Conservation (phyloP, 2,329 filamentous ascomycete species). For the Clonostachys rosea region DNA sequence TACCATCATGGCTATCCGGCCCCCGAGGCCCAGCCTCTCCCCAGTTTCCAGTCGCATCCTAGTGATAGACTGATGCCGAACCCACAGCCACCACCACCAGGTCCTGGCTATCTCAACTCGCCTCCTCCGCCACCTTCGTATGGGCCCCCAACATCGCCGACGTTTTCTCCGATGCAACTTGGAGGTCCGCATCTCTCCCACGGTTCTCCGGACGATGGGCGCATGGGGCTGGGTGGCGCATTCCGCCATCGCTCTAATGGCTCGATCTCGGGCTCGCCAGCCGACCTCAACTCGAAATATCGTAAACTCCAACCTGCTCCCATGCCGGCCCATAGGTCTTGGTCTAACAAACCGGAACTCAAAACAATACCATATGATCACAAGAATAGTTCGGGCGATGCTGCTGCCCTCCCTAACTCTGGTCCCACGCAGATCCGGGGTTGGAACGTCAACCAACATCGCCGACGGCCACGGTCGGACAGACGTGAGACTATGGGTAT, state of each 20-base stretch:
- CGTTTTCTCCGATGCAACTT: constrained; percentile 19
- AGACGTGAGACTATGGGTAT: not conserved
- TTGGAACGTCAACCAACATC: constrained; percentile 43
- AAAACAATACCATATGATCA: constrained; percentile 56
- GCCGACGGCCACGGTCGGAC: constrained; percentile 21
- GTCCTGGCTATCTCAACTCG: constrained; percentile 14
- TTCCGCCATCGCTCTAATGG: constrained; percentile 29
- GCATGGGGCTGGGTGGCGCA: constrained; percentile 14
- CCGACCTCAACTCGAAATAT: constrained; percentile 30
- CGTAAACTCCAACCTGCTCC: constrained; percentile 56
- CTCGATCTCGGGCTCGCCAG: constrained; percentile 19
- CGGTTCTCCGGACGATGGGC: constrained; percentile 25
- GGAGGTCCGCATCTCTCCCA: constrained; percentile 13
- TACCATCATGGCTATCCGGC: constrained; percentile 23
- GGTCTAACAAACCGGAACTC: constrained; percentile 43
- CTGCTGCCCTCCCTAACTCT: constrained; percentile 49
- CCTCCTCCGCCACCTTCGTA: constrained; percentile 6
- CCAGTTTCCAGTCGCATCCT: constrained; percentile 8
- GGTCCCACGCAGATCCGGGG: constrained; percentile 53
- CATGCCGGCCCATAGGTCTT: constrained; percentile 44
- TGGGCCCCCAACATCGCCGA: constrained; percentile 17
- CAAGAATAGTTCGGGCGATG: constrained; percentile 44
- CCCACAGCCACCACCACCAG: constrained; percentile 15
- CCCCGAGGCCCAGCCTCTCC: constrained; percentile 17
- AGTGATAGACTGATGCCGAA: constrained; percentile 26